A percentile compares a stretch with the other conserved stretches of the same genome.
phyloP scores from a whole-genome alignment of 2,329 filamentous ascomycete genomes.

The Trichoderma lentiforme region DNA sequence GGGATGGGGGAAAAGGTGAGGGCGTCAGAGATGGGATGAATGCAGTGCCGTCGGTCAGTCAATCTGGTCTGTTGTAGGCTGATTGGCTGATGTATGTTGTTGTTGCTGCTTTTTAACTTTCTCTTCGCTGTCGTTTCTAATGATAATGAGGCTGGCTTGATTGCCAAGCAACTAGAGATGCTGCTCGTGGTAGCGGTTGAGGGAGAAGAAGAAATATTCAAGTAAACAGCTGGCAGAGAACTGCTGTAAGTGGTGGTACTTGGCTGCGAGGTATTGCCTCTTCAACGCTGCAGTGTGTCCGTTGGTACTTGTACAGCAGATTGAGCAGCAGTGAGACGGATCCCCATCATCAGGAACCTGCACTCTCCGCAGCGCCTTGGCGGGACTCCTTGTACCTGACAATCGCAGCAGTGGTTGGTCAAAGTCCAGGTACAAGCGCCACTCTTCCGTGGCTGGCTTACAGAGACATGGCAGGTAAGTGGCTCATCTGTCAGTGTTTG shows the following conservation, averaged over 20 bases:
- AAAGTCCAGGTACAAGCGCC: not conserved
- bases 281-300: not conserved
- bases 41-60: not conserved
- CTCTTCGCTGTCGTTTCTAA: not conserved
- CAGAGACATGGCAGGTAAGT: not conserved
- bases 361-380: not conserved
- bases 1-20: not conserved
- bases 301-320: not conserved
- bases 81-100: not conserved
- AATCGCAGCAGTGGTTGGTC: not conserved
- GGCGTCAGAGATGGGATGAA: not conserved
- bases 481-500: not conserved
- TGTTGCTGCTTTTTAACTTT: not conserved
- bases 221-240: not conserved
- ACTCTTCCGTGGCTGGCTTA: not conserved
- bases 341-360: constrained; percentile 2
- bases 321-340: constrained; percentile 9
- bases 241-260: not conserved
- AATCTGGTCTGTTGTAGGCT: not conserved
- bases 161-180: not conserved
- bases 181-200: not conserved
- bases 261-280: not conserved
- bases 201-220: not conserved
- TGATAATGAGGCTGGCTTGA: not conserved
- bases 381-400: not conserved